phyloP scores from a whole-genome alignment of 2,329 filamentous ascomycete genomes.

The Cercospora sp. region DNA sequence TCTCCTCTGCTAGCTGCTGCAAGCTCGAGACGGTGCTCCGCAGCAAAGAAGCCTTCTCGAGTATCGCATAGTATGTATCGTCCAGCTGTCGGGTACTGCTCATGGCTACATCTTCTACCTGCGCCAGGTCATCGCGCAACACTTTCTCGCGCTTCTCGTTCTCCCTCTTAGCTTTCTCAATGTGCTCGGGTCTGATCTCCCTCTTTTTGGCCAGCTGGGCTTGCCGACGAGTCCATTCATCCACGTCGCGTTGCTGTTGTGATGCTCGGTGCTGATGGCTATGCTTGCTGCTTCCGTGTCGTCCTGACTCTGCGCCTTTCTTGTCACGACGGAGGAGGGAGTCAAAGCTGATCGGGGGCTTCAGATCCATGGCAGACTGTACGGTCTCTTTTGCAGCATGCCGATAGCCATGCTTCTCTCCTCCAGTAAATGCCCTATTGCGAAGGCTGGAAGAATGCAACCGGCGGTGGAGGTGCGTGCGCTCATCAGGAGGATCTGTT shows the following conservation, averaged over 20 bases:
- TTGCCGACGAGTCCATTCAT: conserved; percentile 27
- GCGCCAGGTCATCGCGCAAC: conserved; percentile 44
- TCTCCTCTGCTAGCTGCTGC: conserved; percentile 65
- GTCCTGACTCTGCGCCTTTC: conserved; percentile 31
- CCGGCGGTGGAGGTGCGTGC: conserved; percentile 25
- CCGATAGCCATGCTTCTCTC: conserved; percentile 28
- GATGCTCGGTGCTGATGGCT: conserved; percentile 14
- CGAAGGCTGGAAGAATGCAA: conserved; percentile 28
- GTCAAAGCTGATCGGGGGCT: conserved; percentile 49
- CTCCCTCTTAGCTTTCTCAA: conserved; percentile 42
- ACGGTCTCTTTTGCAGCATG: conserved; percentile 44
- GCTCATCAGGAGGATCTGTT: conserved; percentile 26
- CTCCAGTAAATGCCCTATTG: conserved; percentile 26
- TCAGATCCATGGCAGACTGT: conserved; percentile 48
- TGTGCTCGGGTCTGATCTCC: conserved; percentile 43
- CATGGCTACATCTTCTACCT: conserved; percentile 57
- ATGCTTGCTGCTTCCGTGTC: conserved; percentile 27
- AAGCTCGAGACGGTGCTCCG: conserved; percentile 65
- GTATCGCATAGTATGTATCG: conserved; percentile 70
- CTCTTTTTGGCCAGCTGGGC: conserved; percentile 20
- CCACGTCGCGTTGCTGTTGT: conserved; percentile 19
- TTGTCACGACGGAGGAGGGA: conserved; percentile 43
- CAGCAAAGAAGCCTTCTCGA: conserved; percentile 66
- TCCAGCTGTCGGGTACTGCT: conserved; percentile 67
- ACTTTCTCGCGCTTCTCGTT: conserved; percentile 45